phyloP scores from a whole-genome alignment of 2,329 filamentous ascomycete species.

The Madurella fahalii region DNA sequence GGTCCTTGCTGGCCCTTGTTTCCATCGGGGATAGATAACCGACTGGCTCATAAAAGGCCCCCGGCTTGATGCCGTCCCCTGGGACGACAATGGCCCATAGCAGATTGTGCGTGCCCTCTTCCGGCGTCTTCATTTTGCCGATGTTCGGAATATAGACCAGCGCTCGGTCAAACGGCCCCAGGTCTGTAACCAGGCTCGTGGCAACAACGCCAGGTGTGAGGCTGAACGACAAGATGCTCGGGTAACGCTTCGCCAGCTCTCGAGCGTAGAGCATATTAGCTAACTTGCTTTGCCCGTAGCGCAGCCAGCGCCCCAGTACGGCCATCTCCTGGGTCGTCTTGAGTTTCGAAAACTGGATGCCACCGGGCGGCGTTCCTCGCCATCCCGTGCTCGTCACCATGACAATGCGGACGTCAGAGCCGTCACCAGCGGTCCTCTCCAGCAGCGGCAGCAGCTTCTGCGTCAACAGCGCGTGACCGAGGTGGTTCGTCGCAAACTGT shows the following conservation, averaged over 20 bases:
- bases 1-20: constrained; percentile 18
- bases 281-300: constrained; percentile 35
- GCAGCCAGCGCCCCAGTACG: constrained; percentile 17
- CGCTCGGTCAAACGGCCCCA: constrained; percentile 20
- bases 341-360: constrained; percentile 14
- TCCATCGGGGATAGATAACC: constrained; percentile 19
- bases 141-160: constrained; percentile 1
- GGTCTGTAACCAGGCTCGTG: constrained; percentile 21
- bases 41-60: constrained; percentile 34
- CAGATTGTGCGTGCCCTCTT: constrained; percentile 6
- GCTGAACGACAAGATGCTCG: constrained; percentile 25
- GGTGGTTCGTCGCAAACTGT: constrained; percentile 45
- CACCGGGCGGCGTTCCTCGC: constrained; percentile 10
- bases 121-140: neutral
- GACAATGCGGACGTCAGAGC: constrained; percentile 24
- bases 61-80: constrained; percentile 15
- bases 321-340: constrained; percentile 7
- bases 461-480: constrained; percentile 42
- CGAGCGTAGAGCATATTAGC: constrained; percentile 32
- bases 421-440: constrained; percentile 12
- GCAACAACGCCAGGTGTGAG: constrained; percentile 28
- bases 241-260: constrained; percentile 30
- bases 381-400: constrained; percentile 15
- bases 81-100: constrained; percentile 12
- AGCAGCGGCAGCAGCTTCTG: constrained; percentile 31